These are phyloP conservation scores for Xerocomus brunneocitrinus DNA, from an alignment of 768 basidiomycete species.

Conservation along the genomic window DNA sequence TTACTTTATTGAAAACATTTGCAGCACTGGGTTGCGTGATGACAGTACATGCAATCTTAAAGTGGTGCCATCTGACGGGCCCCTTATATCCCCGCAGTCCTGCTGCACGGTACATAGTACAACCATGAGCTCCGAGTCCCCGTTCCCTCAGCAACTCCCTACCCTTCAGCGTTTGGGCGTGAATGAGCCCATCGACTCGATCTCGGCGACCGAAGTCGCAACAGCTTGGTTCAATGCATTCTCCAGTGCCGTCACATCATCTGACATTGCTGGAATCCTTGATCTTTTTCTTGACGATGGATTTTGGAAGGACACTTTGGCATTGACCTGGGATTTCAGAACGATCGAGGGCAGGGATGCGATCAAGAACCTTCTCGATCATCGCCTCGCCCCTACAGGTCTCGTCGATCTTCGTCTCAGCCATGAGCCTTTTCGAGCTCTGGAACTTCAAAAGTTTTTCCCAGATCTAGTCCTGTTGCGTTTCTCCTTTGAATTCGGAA, in stretches of 20 bases:
- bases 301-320: conserved; percentile 51
- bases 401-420: conserved; percentile 16
- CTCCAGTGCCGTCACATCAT: conserved; percentile 18
- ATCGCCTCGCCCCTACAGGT: conserved; percentile 32
- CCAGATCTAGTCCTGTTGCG: conserved; percentile 58
- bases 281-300: conserved; percentile 29
- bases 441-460: conserved; percentile 37
- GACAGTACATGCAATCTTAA: background rate
- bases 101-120: background rate
- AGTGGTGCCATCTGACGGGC: background rate
- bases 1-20: background rate
- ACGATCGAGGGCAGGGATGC: conserved; percentile 39
- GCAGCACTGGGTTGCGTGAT: background rate
- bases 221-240: conserved; percentile 24
- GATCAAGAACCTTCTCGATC: conserved; percentile 37
- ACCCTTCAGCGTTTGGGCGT: conserved; percentile 27
- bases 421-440: conserved; percentile 21
- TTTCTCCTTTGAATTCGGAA: conserved; percentile 51
- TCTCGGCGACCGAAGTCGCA: conserved; percentile 21
- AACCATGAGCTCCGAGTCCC: conserved; percentile 15
- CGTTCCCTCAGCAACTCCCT: conserved; percentile 25
- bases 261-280: conserved; percentile 14
- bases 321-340: conserved; percentile 54
- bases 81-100: background rate
- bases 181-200: conserved; percentile 11